A percentile compares a stretch with the other conserved stretches of the same genome.
Evolutionary conservation across 345 rosid species (phyloP).

Genomic region (Populus euphratica): DNA sequence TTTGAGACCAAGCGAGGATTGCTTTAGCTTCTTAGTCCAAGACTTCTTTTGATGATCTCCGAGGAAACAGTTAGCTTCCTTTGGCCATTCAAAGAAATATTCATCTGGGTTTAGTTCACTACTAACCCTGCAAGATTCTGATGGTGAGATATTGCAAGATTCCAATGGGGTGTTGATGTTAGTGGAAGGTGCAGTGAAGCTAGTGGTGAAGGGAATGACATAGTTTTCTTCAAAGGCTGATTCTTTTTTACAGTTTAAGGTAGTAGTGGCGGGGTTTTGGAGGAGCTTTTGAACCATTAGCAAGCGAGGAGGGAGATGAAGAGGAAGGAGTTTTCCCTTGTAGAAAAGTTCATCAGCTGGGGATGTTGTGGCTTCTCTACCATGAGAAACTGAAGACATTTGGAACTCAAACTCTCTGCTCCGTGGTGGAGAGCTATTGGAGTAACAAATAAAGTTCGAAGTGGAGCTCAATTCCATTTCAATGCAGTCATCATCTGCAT

Average conservation of each 20-base stretch:
- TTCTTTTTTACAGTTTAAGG: conserved; percentile 6
- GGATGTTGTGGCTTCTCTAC: conserved; percentile 33
- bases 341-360: conserved; percentile 97
- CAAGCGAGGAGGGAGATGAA: conserved; percentile 76
- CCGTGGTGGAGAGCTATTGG: conserved; percentile 58
- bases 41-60: conserved; percentile 32
- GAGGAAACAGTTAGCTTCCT: conserved; percentile 43
- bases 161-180: conserved; percentile 24
- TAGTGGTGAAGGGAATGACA: conserved; percentile 20
- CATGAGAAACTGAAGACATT: conserved; percentile 51
- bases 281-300: conserved; percentile 74
- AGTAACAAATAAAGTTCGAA: conserved; percentile 41
- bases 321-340: conserved; percentile 94
- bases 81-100: conserved; percentile 56
- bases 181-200: conserved; percentile 15
- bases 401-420: conserved; percentile 82
- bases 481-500: conserved; percentile 63
- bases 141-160: conserved; percentile 44
- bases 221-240: conserved; percentile 27
- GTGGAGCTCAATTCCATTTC: conserved; percentile 62
- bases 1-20: conserved; percentile 52
- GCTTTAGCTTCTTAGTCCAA: conserved; percentile 51
- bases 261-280: conserved; percentile 28
- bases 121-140: conserved; percentile 57
- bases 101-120: conserved; percentile 55